Evolutionary conservation across 768 basidiomycete genomes (phyloP).

Genomic region (Pulveroboletus sp.): DNA sequence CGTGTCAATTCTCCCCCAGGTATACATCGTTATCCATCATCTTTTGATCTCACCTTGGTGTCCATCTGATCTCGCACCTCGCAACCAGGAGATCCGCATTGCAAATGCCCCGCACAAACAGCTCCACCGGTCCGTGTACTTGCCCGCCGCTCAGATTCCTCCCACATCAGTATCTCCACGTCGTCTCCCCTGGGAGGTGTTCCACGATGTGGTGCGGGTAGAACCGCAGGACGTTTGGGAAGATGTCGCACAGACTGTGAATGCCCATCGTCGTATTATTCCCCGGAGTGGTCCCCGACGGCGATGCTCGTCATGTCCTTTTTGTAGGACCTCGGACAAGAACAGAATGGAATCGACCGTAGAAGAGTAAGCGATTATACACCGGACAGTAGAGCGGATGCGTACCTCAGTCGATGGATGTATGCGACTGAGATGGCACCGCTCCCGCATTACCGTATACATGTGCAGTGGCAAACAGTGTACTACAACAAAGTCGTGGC

Average conservation of each 20-base stretch:
- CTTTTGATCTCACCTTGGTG: conserved; percentile 51
- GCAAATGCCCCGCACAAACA: conserved; percentile 58
- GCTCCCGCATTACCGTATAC: too few species aligned
- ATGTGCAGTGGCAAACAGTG: too few species aligned
- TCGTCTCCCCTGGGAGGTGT: conserved; percentile 34
- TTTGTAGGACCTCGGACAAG: too few species aligned
- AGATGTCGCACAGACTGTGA: conserved; percentile 43
- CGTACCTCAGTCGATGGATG: too few species aligned
- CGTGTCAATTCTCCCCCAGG: too few species aligned
- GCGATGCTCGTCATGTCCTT: conserved; percentile 60
- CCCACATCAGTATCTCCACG: conserved; percentile 51
- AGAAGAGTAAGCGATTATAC: too few species aligned
- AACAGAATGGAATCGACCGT: too few species aligned
- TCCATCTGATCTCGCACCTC: conserved; percentile 67
- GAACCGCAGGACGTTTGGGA: conserved; percentile 56
- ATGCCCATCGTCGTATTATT: conserved; percentile 73
- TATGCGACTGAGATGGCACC: too few species aligned
- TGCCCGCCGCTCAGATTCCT: conserved; percentile 55
- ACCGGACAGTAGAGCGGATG: too few species aligned
- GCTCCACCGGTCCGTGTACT: conserved; percentile 61
- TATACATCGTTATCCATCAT: conserved; percentile 25
- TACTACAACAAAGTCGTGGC: too few species aligned
- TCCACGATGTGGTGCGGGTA: conserved; percentile 47
- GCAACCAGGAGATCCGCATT: conserved; percentile 55
- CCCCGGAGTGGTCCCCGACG: conserved; percentile 64